These are phyloP conservation scores for Vigna angularis DNA, from an alignment of 306 rosid species.

Conservation along the genomic window DNA sequence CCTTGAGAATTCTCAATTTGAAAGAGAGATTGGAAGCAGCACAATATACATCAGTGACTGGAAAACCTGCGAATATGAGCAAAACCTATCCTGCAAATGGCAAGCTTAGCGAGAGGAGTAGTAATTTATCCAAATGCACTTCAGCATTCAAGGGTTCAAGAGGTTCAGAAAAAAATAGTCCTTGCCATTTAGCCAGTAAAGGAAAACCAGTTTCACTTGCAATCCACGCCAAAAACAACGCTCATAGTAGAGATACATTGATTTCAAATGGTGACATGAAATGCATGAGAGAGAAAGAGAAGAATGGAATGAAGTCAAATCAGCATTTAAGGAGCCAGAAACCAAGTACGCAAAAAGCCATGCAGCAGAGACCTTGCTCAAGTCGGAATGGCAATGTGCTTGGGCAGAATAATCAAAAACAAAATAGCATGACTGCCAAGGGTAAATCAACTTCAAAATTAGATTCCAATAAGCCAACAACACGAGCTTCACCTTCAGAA, in stretches of 20 bases:
- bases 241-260: conserved; percentile 55
- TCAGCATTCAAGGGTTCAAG: conserved; percentile 51
- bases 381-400: conserved; percentile 57
- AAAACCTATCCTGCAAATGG: conserved; percentile 50
- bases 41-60: conserved; percentile 54
- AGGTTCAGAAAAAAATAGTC: conserved; percentile 53
- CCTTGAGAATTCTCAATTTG: conserved; percentile 78
- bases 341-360: conserved; percentile 45
- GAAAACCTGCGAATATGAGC: conserved; percentile 41
- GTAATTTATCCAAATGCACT: conserved; percentile 53
- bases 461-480: conserved; percentile 50
- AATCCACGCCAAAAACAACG: conserved; percentile 55
- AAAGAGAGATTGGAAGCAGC: conserved; percentile 80
- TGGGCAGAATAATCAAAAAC: conserved; percentile 81
- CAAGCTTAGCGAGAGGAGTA: conserved; percentile 46
- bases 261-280: conserved; percentile 53
- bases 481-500: conserved; percentile 52
- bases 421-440: conserved; percentile 62
- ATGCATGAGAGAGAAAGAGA: conserved; percentile 56
- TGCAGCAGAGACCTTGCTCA: conserved; percentile 59
- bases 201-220: conserved; percentile 65
- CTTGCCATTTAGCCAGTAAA: conserved; percentile 50
- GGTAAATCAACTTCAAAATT: conserved; percentile 58
- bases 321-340: conserved; percentile 61
- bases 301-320: conserved; percentile 57